Percentiles rank a stretch among this genome's conserved stretches.
Conservation (phyloP, 805 yeast genomes). For the Lipomyces sp. region DNA sequence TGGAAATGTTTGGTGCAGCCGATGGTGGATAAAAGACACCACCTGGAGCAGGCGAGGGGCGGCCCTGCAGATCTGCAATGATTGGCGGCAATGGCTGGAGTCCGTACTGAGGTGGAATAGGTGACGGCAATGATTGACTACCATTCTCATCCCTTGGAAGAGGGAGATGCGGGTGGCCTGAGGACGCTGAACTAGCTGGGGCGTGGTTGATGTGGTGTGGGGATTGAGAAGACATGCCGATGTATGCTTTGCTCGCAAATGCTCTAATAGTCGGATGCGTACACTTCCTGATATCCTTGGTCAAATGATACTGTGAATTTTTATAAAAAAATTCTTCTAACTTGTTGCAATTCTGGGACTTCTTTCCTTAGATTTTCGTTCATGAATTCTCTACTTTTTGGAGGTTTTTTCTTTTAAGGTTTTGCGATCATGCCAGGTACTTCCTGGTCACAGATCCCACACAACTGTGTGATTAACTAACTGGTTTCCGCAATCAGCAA, state of each 20-base stretch:
- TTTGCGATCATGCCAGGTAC: not conserved
- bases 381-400: not conserved
- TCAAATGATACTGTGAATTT: not conserved
- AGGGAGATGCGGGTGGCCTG: not conserved
- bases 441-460: not conserved
- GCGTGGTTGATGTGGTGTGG: slow-evolving; percentile 1
- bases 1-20: not conserved
- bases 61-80: slow-evolving; percentile 9
- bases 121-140: not conserved
- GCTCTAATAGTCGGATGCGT: not conserved
- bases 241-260: not conserved
- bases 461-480: too few species aligned
- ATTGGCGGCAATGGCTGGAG: slow-evolving; percentile 12
- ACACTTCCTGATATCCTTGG: not conserved
- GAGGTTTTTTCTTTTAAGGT: not conserved
- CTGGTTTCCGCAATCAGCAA: too few species aligned
- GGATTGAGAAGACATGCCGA: slow-evolving; percentile 1
- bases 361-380: not conserved
- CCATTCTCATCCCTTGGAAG: not conserved
- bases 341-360: not conserved
- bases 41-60: not conserved
- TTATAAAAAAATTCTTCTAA: not conserved
- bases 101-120: slow-evolving; percentile 1
- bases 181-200: not conserved
- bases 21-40: slow-evolving; percentile 3